phyloP scores from a whole-genome alignment of 2,329 filamentous ascomycete genomes.

The Aspergillus udagawae region DNA sequence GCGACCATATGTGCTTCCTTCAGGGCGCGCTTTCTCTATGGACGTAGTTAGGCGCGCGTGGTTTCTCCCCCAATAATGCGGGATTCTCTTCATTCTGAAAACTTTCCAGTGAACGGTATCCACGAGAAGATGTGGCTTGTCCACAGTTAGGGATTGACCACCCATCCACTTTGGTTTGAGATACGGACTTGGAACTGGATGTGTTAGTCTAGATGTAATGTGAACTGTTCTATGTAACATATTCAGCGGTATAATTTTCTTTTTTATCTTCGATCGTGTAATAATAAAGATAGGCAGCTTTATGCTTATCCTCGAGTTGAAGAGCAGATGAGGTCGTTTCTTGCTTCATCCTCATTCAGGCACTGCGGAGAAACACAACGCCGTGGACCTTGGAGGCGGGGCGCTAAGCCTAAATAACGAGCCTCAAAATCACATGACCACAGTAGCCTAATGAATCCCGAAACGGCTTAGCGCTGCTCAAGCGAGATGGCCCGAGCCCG shows the following conservation, averaged over 20 bases:
- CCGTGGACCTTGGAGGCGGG: conserved; percentile 2
- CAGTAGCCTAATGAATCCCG: not conserved
- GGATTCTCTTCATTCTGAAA: no score
- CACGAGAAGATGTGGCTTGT: no score
- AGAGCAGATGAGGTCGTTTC: not conserved
- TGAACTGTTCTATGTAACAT: not conserved
- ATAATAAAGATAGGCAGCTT: not conserved
- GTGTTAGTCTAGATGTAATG: not conserved
- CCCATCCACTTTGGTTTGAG: not conserved
- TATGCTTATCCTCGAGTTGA: not conserved
- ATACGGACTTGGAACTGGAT: not conserved
- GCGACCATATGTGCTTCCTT: no score
- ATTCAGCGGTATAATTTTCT: not conserved
- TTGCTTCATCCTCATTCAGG: not conserved
- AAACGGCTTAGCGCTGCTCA: conserved; percentile 24
- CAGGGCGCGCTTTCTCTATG: no score
- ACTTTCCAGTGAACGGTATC: no score
- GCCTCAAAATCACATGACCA: conserved; percentile 10
- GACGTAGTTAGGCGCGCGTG: no score
- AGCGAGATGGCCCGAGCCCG: conserved; percentile 31
- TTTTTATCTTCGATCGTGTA: not conserved
- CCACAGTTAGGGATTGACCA: not conserved
- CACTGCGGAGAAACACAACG: conserved; percentile 7
- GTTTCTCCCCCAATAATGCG: no score
- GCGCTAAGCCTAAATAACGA: conserved; percentile 1